phyloP scores from a whole-genome alignment of 805 yeast species.

The Starmerella apis region DNA sequence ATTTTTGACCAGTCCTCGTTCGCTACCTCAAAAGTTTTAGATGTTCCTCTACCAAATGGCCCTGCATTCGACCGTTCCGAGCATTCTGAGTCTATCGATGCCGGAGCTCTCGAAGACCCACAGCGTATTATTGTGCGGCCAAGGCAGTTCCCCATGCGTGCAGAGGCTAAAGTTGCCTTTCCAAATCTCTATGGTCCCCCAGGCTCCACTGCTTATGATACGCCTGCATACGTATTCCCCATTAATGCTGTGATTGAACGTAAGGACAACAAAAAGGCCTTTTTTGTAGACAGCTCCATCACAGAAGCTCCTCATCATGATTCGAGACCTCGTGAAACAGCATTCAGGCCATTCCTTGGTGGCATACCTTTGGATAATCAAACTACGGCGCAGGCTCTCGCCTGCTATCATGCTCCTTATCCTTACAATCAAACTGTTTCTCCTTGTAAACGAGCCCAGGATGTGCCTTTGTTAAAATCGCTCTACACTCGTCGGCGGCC shows the following conservation, averaged over 20 bases:
- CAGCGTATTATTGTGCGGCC: slow-evolving; percentile 75
- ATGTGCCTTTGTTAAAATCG: slow-evolving; percentile 69
- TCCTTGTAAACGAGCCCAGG: slow-evolving; percentile 43
- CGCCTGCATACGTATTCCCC: slow-evolving; percentile 57
- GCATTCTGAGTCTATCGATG: slow-evolving; percentile 51
- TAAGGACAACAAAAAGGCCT: slow-evolving; percentile 12
- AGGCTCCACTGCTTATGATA: slow-evolving; percentile 22
- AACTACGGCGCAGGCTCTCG: slow-evolving; percentile 41
- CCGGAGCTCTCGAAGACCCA: slow-evolving; percentile 71
- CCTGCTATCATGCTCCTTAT: slow-evolving; percentile 67
- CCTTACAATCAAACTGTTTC: slow-evolving; percentile 52
- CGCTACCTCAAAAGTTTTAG: slow-evolving; percentile 82
- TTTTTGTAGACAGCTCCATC: slow-evolving; percentile 24
- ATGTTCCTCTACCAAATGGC: slow-evolving; percentile 84
- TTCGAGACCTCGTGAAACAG: not conserved
- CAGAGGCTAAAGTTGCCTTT: slow-evolving; percentile 78
- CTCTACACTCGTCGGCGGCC: slow-evolving; percentile 58
- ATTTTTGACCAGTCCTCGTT: slow-evolving; percentile 55
- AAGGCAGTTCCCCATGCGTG: slow-evolving; percentile 43
- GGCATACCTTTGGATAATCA: slow-evolving; percentile 36
- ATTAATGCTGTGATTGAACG: slow-evolving; percentile 34
- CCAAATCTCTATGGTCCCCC: slow-evolving; percentile 82
- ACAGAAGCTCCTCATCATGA: slow-evolving; percentile 25
- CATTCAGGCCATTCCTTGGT: slow-evolving; percentile 30
- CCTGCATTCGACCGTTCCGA: slow-evolving; percentile 88